Base-by-base conservation (phyloP, 495 filamentous ascomycete species). In the Tirmania nivea region DNA sequence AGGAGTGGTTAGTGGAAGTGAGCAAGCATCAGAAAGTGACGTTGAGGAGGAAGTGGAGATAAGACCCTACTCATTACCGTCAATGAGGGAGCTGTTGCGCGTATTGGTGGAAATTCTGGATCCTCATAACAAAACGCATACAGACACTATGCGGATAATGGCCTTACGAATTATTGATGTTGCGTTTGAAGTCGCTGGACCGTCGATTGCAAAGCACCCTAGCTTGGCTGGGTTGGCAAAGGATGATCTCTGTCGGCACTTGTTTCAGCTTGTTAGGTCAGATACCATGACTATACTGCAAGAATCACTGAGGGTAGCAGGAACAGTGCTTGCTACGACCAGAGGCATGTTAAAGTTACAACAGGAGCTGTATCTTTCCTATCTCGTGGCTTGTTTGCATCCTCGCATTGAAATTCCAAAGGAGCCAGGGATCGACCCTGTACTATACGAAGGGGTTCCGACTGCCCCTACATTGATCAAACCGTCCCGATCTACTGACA, bases 121-220 rank as follows among this genome's bases (percentile, higher is more conserved):
- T 60, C 90, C 90, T 1, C 84, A 96, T 59, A 88, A 95, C 60
- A 77, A 77, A 42, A 83, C 86, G 58, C 84, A 94, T 66, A 87
- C 84, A 12, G 90, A 99, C 63, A 79, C 85, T 9, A 93, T 95
- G 81, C 76, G 88, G 58, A 85, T 96, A 20, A 96, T 96, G 86
- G 90, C 92, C 7, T 70, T 99, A 52, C 76, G 92, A 35, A 95
- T 99, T 55, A 93, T 96, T 55, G 90, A 96, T 70, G 90, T 99
- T 35, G 89, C 90, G 10, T 74, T 99, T 39, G 90, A 99, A 65
- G 88, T 96, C 55, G 88, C 90, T 20, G 90, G 90, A 0, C 89
- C 90, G 1, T 93, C 88, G 0, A 96, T 99, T 62, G 85, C 87
- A 49, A 83, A 83, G 55, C 92, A 99, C 65, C 87, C 89, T 8